A percentile compares a stretch with the other conserved stretches of the same genome.
Evolutionary conservation across 305 asterid genomes (phyloP).

Genomic region (Plantago rigida): DNA sequence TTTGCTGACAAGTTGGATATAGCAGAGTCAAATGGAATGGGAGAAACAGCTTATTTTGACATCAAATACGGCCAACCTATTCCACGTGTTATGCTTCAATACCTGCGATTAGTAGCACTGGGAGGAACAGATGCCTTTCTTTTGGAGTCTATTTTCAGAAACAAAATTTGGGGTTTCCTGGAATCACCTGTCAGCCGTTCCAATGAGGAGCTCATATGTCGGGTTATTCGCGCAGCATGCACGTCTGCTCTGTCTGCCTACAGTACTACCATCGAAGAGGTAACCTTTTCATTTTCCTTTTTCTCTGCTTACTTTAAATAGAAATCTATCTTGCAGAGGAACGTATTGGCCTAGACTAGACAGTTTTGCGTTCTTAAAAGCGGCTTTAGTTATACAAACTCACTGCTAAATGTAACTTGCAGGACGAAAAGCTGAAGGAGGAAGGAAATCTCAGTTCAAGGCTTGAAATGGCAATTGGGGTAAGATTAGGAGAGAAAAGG

Average conservation of each 20-base stretch:
- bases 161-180: constrained; percentile 62
- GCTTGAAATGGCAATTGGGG: constrained; percentile 58
- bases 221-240: constrained; percentile 58
- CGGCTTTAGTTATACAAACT: not conserved
- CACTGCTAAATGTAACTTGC: constrained; percentile 20
- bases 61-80: constrained; percentile 64
- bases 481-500: constrained; percentile 76
- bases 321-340: too few species aligned
- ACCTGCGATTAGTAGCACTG: constrained; percentile 62
- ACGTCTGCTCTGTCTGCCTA: constrained; percentile 67
- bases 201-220: constrained; percentile 81
- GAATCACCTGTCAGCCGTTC: constrained; percentile 68
- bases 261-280: constrained; percentile 83
- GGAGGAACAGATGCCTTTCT: constrained; percentile 86
- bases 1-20: constrained; percentile 69
- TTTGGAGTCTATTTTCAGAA: constrained; percentile 70
- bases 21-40: constrained; percentile 66
- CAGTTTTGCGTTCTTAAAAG: too few species aligned
- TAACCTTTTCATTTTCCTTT: constrained; percentile 18
- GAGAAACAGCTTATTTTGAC: constrained; percentile 66
- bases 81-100: constrained; percentile 59
- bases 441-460: constrained; percentile 55
- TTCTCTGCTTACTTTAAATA: too few species aligned
- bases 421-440: constrained; percentile 73
- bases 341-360: too few species aligned